These are phyloP conservation scores for Tephrocybe sp. DNA, from an alignment of 768 basidiomycete genomes.

Conservation along the genomic window DNA sequence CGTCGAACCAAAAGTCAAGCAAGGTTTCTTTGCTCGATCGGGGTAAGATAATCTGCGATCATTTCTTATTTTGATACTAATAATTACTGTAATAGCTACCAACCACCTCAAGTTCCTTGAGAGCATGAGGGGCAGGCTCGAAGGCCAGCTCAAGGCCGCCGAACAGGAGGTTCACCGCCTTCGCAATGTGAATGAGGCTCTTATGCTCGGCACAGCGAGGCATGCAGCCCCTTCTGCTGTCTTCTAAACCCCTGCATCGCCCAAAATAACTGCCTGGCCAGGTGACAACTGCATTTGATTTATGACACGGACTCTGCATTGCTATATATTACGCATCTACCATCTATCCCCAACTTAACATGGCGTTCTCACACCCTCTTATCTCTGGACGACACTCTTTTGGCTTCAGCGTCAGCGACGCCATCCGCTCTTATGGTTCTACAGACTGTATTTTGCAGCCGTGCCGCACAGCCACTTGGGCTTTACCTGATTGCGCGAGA, in stretches of 20 bases:
- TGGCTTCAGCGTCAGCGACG: conserved; percentile 35
- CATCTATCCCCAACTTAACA: conserved; percentile 16
- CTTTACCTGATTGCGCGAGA: conserved; percentile 22
- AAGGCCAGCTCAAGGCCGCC: conserved; percentile 72
- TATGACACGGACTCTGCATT: conserved; percentile 51
- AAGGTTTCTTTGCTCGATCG: conserved; percentile 90
- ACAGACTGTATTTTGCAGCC: conserved; percentile 46
- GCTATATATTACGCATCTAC: conserved; percentile 44
- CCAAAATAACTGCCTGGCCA: conserved; percentile 51
- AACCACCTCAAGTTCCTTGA: conserved; percentile 87
- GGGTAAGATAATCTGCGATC: conserved; percentile 38
- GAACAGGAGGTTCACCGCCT: conserved; percentile 81
- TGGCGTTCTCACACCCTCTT: conserved; percentile 29
- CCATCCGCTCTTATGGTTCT: conserved; percentile 25
- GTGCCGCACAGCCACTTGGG: conserved; percentile 45
- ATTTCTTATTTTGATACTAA: conserved; percentile 10
- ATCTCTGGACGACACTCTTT: conserved; percentile 29
- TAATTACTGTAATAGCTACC: conserved; percentile 49
- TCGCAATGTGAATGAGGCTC: conserved; percentile 82
- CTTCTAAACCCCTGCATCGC: conserved; percentile 17
- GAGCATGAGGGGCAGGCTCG: conserved; percentile 71
- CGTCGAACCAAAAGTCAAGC: conserved; percentile 90
- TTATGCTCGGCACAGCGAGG: conserved; percentile 83
- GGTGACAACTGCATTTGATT: conserved; percentile 47
- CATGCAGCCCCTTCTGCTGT: conserved; percentile 45